phyloP scores from a whole-genome alignment of 75 land plant species.

The Selaginella tamariscina region DNA sequence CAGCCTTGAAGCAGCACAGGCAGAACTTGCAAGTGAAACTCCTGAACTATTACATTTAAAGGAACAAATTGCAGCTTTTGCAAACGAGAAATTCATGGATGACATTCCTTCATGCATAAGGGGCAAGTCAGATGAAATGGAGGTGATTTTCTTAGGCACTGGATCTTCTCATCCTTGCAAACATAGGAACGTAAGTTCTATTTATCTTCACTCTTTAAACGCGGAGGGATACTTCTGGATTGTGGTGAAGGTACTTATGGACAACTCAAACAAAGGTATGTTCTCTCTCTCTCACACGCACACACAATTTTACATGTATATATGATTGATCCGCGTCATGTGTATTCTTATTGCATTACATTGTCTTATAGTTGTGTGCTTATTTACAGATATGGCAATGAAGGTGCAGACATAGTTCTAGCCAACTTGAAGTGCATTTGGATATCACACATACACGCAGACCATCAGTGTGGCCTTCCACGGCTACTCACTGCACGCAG shows the following conservation, averaged over 20 bases:
- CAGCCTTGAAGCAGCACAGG: slow-evolving; percentile 25
- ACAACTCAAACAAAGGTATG: slow-evolving; percentile 85
- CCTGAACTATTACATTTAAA: slow-evolving; percentile 63
- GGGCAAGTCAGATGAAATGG: slow-evolving; percentile 74
- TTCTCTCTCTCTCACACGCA: slow-evolving; percentile 12
- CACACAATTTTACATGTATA: background rate
- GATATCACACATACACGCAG: slow-evolving; percentile 99
- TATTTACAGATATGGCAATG: slow-evolving; percentile 55
- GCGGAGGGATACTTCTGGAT: slow-evolving; percentile 80
- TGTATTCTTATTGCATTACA: background rate
- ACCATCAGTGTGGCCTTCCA: slow-evolving; percentile 95
- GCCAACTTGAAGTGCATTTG: slow-evolving; percentile 58
- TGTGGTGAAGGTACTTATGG: slow-evolving; percentile 98
- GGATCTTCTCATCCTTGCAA: slow-evolving; percentile 98
- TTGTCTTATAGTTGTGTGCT: too few species aligned
- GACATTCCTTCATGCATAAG: slow-evolving; percentile 50
- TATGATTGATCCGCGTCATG: too few species aligned
- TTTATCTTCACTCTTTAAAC: slow-evolving; percentile 75
- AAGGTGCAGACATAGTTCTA: slow-evolving; percentile 70
- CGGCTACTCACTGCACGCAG: slow-evolving; percentile 64
- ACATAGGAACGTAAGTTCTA: slow-evolving; percentile 88
- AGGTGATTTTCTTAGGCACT: slow-evolving; percentile 86
- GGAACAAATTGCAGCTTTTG: slow-evolving; percentile 36
- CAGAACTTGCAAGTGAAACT: slow-evolving; percentile 45
- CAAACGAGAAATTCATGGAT: slow-evolving; percentile 20